phyloP scores from a whole-genome alignment of 176 grass and related monocot species.

The Triticum monococcum region DNA sequence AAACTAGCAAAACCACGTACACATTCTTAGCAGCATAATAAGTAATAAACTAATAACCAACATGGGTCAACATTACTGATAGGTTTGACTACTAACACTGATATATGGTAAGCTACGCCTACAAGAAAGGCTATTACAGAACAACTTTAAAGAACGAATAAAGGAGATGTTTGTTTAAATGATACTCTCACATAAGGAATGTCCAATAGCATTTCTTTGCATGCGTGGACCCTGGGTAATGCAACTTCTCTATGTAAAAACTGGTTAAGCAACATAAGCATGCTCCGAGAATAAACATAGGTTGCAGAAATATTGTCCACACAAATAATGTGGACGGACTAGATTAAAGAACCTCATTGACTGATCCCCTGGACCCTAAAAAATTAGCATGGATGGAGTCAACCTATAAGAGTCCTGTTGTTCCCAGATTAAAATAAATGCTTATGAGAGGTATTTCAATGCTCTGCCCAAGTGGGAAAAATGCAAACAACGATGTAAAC shows the following conservation, averaged over 20 bases:
- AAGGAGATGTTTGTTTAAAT: constrained; percentile 16
- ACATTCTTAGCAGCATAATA: not conserved
- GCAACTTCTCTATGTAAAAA: not conserved
- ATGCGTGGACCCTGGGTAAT: not conserved
- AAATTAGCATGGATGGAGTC: not conserved
- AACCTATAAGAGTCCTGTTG: not conserved
- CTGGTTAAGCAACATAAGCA: constrained; percentile 1
- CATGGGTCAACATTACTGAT: not conserved
- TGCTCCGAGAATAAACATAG: not conserved
- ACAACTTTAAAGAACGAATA: constrained; percentile 15
- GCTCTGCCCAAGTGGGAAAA: not conserved
- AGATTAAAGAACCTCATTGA: not conserved
- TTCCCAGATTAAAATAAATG: constrained; percentile 4
- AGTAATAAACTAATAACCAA: constrained; percentile 2
- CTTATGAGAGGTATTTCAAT: not conserved
- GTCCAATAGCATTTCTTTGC: not conserved
- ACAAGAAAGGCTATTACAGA: constrained; percentile 1
- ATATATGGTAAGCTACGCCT: constrained; percentile 6
- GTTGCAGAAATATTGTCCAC: not conserved
- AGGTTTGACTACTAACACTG: not conserved
- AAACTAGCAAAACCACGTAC: too few relatives aligned
- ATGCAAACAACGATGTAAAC: not conserved
- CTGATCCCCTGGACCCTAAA: not conserved
- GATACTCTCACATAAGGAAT: not conserved
- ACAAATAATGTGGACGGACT: not conserved